A percentile compares a stretch with the other conserved stretches of the same genome.
Conservation (phyloP, 2,329 filamentous ascomycete species). For the Lecanicillium sp. region DNA sequence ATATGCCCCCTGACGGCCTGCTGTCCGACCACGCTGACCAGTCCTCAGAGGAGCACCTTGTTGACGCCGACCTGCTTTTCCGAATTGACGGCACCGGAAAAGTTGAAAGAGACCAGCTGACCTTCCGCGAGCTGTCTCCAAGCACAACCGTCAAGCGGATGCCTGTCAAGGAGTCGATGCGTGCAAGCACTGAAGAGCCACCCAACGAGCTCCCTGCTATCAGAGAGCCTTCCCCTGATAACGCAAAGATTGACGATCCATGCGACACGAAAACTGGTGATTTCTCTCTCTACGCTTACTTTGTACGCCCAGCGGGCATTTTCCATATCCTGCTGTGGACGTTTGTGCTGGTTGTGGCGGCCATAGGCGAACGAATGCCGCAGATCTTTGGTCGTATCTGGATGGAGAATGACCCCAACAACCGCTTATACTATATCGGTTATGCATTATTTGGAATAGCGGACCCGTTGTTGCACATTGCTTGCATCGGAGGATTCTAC, state of each 20-base stretch:
- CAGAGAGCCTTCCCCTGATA: too few relatives aligned
- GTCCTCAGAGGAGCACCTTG: background rate
- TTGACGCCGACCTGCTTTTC: too few relatives aligned
- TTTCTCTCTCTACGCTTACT: conserved; percentile 5
- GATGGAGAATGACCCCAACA: conserved; percentile 13
- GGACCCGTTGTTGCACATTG: background rate
- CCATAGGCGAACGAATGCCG: background rate
- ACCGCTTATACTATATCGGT: conserved; percentile 1
- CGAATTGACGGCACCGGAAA: too few relatives aligned
- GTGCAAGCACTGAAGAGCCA: too few relatives aligned
- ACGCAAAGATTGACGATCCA: background rate
- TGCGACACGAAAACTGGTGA: background rate
- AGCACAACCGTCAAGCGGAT: background rate
- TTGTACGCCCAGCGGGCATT: background rate
- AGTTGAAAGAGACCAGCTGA: background rate
- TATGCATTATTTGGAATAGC: background rate
- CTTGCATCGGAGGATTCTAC: background rate
- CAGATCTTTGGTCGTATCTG: conserved; percentile 4
- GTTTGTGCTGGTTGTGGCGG: background rate
- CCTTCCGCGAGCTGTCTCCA: background rate
- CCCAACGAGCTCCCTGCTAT: background rate
- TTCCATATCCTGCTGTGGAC: background rate
- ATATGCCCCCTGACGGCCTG: too few relatives aligned
- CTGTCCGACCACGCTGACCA: too few relatives aligned
- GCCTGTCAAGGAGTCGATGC: background rate